Conservation (phyloP, 345 rosid genomes). For the Corchorus olitorius region DNA sequence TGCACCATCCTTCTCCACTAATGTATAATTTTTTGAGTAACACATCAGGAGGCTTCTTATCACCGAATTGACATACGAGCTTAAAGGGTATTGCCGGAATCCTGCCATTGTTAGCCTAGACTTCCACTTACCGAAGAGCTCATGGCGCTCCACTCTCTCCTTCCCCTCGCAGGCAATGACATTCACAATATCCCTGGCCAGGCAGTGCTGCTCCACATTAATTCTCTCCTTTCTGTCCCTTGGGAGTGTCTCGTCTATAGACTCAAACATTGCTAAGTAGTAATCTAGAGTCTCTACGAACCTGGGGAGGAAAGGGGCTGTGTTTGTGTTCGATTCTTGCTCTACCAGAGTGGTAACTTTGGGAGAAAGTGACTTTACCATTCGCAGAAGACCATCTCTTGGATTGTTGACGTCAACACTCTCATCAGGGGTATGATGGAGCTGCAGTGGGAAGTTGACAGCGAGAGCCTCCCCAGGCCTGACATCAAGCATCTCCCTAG, state of each 20-base stretch:
- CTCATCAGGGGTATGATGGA: constrained; percentile 76
- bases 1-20: constrained; percentile 66
- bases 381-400: constrained; percentile 68
- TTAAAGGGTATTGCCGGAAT: constrained; percentile 54
- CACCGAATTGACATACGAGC: constrained; percentile 55
- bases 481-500: constrained; percentile 60
- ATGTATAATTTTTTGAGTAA: constrained; percentile 54
- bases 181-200: constrained; percentile 71
- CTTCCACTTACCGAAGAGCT: constrained; percentile 74
- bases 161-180: constrained; percentile 69
- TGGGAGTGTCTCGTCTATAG: constrained; percentile 56
- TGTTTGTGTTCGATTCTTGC: constrained; percentile 83
- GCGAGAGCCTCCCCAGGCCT: constrained; percentile 68
- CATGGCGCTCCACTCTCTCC: constrained; percentile 75
- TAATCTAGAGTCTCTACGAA: constrained; percentile 61
- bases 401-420: constrained; percentile 69
- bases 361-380: constrained; percentile 66
- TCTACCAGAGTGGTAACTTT: constrained; percentile 66
- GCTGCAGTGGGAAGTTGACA: constrained; percentile 70
- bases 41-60: constrained; percentile 48
- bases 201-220: constrained; percentile 60
- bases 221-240: constrained; percentile 55
- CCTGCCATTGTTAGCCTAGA: constrained; percentile 77
- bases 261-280: constrained; percentile 71
- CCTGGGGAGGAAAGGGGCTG: constrained; percentile 63